Conservation (phyloP, 495 filamentous ascomycete genomes). For the Venustampulla echinocandica region DNA sequence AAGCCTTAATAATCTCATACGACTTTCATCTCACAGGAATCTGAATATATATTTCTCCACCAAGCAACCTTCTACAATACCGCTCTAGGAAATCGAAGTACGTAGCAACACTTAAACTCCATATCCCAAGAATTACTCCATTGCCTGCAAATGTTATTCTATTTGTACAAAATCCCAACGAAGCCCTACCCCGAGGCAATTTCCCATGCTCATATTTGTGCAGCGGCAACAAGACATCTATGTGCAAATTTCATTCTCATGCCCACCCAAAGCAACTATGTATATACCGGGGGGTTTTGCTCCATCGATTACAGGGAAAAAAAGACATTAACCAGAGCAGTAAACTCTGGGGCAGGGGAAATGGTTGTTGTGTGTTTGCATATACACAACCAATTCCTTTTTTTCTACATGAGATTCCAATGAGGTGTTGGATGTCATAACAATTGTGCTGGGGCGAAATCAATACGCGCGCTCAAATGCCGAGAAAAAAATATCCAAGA, state of each 20-base stretch:
- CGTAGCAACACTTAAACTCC: not conserved
- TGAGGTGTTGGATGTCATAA: not conserved
- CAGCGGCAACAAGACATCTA: not conserved
- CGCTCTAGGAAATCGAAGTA: not conserved
- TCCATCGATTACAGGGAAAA: conserved; percentile 1
- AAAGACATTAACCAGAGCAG: conserved; percentile 15
- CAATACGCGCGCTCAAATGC: conserved; percentile 25
- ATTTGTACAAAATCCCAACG: conserved; percentile 2
- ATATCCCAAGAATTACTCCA: conserved; percentile 3
- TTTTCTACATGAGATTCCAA: not conserved
- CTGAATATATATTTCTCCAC: too few relatives aligned
- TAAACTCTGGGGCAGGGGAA: not conserved
- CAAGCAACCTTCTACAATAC: too few relatives aligned
- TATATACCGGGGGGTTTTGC: too few relatives aligned
- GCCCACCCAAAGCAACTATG: not conserved
- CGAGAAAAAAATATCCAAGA: conserved; percentile 7
- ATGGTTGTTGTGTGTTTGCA: not conserved
- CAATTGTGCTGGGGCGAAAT: conserved; percentile 6
- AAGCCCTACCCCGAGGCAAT: not conserved
- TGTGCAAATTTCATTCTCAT: conserved; percentile 8
- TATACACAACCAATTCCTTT: not conserved
- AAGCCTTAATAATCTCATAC: too few relatives aligned
- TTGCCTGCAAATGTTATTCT: not conserved
- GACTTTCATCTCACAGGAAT: too few relatives aligned
- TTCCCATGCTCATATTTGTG: not conserved